These are phyloP conservation scores for Mycena venus DNA, from an alignment of 768 basidiomycete genomes.

Conservation along the genomic window DNA sequence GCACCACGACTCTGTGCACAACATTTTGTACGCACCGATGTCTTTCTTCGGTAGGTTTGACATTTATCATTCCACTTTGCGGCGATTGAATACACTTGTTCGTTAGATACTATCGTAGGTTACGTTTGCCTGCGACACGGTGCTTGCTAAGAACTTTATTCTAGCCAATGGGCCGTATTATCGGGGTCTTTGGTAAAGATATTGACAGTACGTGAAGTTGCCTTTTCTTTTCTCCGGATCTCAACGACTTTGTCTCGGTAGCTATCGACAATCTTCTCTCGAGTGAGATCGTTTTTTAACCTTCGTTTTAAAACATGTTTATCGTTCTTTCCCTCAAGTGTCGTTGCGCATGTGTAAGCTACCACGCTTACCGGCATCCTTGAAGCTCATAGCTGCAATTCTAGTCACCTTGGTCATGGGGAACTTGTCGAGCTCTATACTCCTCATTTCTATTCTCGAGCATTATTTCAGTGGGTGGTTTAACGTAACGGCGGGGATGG, in stretches of 20 bases:
- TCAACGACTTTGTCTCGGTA: slow-evolving; percentile 36
- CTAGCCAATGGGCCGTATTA: slow-evolving; percentile 71
- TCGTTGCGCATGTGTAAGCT: slow-evolving; percentile 71
- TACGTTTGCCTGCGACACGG: neutral
- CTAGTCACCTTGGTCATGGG: slow-evolving; percentile 65
- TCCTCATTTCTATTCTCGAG: slow-evolving; percentile 70
- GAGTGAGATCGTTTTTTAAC: slow-evolving; percentile 47
- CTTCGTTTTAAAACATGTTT: neutral
- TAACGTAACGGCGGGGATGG: neutral
- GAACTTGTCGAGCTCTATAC: slow-evolving; percentile 63
- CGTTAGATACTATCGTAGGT: slow-evolving; percentile 28
- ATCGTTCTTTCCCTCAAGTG: slow-evolving; percentile 47
- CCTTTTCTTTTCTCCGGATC: neutral
- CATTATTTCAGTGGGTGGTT: slow-evolving; percentile 66
- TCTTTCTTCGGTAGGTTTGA: slow-evolving; percentile 76
- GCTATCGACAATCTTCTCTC: slow-evolving; percentile 74
- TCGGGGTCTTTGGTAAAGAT: slow-evolving; percentile 76
- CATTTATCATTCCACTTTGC: neutral
- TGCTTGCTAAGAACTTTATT: slow-evolving; percentile 51
- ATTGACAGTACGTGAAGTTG: slow-evolving; percentile 62
- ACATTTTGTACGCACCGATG: slow-evolving; percentile 81
- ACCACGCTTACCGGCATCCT: neutral
- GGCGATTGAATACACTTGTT: neutral
- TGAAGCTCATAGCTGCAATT: slow-evolving; percentile 1
- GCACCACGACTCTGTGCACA: slow-evolving; percentile 67